Evolutionary conservation across 306 rosid genomes (phyloP), one percentile per base, ranked within the genome.

Genomic region (Pyrus communis): DNA sequence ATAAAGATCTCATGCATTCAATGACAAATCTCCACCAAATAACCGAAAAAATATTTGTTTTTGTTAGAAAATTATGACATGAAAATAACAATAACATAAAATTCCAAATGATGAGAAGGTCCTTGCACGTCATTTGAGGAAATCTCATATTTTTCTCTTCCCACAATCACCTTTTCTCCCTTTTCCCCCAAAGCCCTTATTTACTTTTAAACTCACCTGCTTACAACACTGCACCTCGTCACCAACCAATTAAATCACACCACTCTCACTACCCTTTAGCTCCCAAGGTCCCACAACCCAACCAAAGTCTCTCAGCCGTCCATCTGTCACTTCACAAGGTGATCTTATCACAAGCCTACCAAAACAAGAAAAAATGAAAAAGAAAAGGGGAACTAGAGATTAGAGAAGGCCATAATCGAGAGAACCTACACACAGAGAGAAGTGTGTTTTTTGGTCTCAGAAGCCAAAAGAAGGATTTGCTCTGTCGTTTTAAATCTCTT

Each of bases 381-480:
- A 43, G 51, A 63, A 51, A 74, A 66, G 55, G 78, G 74, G 80
- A 75, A 54, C 72, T 69, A 75, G 71, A 80, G 69, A 54, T 69
- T 69, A 75, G 71, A 80, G 69, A 70, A 86, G 77, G 82, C 88
- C 89, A 87, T 89, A 81, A 87, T 89, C 82, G 92, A 85, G 85
- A 65, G 82, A 81, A 58, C 7, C 23, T 40, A 63, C 28, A 1
- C 38, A 33, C 38, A 33, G 38, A 33, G 38, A 6, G 38, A 33
- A 33, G 38, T 33, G 38, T 33, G 38, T 33, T 33, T 33, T 33
- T 5, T 5, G 38, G 38, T 33, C 38, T 33, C 38, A 33, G 7
- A 33, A 35, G 76, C 89, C 80, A 78, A 75, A 79, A 70, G 83
- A 86, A 86, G 82, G 84, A 85, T 83, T 79, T 89, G 84, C 83